Evolutionary conservation across 1,284 basidiomycete genomes (phyloP).

Genomic region (Chalciporus piperatoides): DNA sequence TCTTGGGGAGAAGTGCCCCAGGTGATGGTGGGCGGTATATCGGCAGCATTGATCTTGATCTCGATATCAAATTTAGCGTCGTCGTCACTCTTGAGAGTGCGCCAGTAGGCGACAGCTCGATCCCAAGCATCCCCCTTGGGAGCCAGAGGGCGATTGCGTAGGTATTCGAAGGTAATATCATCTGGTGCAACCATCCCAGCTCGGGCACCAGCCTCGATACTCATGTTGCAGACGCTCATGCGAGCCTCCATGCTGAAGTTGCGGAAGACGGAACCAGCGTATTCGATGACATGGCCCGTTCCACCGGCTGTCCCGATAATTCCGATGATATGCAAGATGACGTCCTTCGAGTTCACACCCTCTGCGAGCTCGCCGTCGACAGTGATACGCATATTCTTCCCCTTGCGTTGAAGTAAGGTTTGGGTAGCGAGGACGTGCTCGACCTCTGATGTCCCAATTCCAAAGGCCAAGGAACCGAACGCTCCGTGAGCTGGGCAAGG

Average conservation of each 20-base stretch:
- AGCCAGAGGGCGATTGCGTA: conserved; percentile 81
- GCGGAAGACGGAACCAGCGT: conserved; percentile 88
- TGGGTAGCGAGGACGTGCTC: conserved; percentile 97
- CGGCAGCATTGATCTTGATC: conserved; percentile 80
- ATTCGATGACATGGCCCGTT: conserved; percentile 92
- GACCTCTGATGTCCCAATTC: conserved; percentile 95
- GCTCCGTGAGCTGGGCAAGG: conserved; percentile 78
- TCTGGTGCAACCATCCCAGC: conserved; percentile 97
- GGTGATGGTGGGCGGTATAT: conserved; percentile 92
- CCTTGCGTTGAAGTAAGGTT: conserved; percentile 87
- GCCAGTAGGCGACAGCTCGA: conserved; percentile 86
- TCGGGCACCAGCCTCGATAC: conserved; percentile 93
- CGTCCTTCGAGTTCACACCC: conserved; percentile 93
- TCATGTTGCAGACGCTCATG: conserved; percentile 99
- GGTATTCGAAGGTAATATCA: conserved; percentile 87
- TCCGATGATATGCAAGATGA: conserved; percentile 93
- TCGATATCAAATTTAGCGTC: conserved; percentile 90
- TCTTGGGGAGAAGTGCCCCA: conserved; percentile 98
- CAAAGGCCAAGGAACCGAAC: conserved; percentile 94
- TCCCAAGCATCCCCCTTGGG: conserved; percentile 92
- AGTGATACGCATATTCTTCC: conserved; percentile 93
- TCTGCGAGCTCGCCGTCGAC: conserved; percentile 85
- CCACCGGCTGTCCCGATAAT: conserved; percentile 93
- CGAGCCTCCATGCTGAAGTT: conserved; percentile 92
- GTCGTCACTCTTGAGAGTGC: conserved; percentile 79